phyloP scores from a whole-genome alignment of 2,329 filamentous ascomycete genomes.

The Aspergillus floridensis region DNA sequence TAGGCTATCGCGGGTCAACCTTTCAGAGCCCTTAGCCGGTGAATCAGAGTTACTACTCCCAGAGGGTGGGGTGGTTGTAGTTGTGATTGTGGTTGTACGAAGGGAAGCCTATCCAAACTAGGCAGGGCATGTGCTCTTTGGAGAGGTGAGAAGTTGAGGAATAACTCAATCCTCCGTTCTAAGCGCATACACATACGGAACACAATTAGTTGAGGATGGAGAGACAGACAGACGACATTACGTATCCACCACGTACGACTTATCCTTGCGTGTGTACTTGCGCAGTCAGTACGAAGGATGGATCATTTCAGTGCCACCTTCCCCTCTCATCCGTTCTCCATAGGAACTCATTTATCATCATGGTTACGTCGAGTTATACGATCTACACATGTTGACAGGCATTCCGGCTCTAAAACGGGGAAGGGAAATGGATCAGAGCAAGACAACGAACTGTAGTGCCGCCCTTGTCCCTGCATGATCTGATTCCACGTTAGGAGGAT shows the following conservation, averaged over 20 bases:
- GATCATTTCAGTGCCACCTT: not conserved
- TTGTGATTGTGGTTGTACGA: not conserved
- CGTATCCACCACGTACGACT: not conserved
- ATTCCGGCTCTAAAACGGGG: not conserved
- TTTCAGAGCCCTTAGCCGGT: not conserved
- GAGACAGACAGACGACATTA: not conserved
- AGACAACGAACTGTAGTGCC: not conserved
- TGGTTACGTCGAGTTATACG: not conserved
- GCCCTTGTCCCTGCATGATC: not conserved
- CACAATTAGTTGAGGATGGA: too few relatives aligned
- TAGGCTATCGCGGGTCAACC: not conserved
- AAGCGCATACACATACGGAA: too few relatives aligned
- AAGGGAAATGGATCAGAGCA: not conserved
- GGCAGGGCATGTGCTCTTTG: not conserved
- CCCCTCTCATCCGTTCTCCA: not conserved
- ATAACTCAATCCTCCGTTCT: not conserved
- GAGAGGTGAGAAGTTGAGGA: not conserved
- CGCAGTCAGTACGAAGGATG: not conserved
- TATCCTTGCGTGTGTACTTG: not conserved
- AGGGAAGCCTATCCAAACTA: not conserved
- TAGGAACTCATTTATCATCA: not conserved
- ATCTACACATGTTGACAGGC: not conserved
- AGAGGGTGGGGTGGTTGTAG: not conserved
- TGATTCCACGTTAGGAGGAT: not conserved
- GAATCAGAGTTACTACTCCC: not conserved